phyloP scores from a whole-genome alignment of 768 basidiomycete genomes.

The Dacryopinax spathularia region DNA sequence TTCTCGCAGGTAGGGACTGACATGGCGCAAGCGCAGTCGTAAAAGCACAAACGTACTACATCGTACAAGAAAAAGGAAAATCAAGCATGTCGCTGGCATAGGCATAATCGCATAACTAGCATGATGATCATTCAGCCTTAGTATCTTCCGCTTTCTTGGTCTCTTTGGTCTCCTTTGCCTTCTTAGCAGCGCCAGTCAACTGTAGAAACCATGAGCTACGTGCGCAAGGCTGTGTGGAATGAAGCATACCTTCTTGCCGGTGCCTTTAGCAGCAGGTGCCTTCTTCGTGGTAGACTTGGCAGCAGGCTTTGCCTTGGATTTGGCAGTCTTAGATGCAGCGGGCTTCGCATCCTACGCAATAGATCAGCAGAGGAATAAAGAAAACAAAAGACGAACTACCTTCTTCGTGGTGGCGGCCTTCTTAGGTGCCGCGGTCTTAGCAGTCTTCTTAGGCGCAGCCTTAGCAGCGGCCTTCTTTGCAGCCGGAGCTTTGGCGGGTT shows the following conservation, averaged over 20 bases:
- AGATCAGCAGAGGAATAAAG: background rate
- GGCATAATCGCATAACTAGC: background rate
- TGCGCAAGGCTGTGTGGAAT: background rate
- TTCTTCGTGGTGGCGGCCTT: constrained; percentile 21
- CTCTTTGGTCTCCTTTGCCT: background rate
- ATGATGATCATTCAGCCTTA: background rate
- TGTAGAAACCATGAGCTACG: background rate
- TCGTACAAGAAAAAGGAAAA: background rate
- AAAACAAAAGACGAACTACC: constrained; percentile 4
- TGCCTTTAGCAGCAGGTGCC: background rate
- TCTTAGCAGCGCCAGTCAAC: background rate
- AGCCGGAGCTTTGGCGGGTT: background rate
- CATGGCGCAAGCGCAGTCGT: background rate
- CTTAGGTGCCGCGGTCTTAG: constrained; percentile 17
- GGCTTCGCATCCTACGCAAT: constrained; percentile 1
- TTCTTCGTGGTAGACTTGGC: constrained; percentile 2
- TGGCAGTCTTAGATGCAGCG: constrained; percentile 6
- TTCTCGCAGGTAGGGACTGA: background rate
- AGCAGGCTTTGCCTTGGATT: constrained; percentile 1
- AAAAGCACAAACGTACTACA: background rate
- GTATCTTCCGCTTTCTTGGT: constrained; percentile 9
- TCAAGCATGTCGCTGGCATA: too few relatives aligned
- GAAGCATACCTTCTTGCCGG: background rate
- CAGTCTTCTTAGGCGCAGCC: constrained; percentile 15
- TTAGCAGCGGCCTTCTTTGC: constrained; percentile 8